Conservation (phyloP, 306 rosid species). For the Quercus gilva region DNA sequence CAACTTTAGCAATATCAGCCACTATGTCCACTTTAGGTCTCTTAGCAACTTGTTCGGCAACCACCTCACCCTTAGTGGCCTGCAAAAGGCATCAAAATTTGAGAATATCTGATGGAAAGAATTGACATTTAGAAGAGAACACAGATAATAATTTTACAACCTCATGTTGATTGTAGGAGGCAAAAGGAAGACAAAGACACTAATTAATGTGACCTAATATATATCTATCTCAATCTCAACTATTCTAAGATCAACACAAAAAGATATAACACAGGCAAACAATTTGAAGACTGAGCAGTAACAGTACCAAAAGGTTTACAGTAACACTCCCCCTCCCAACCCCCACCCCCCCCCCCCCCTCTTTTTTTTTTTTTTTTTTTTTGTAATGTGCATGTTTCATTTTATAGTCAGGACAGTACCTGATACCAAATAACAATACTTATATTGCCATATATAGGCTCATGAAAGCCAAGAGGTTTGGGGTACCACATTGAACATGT, state of each 20-base stretch:
- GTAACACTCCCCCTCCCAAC: no score
- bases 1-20: constrained; percentile 49
- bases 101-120: constrained; percentile 18
- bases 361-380: no score
- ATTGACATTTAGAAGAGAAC: not conserved
- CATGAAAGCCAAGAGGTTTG: constrained; percentile 13
- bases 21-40: constrained; percentile 56
- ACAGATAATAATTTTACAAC: constrained; percentile 4
- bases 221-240: not conserved
- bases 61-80: constrained; percentile 71
- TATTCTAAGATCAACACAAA: not conserved
- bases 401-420: constrained; percentile 3
- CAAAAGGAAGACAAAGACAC: not conserved
- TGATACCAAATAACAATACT: constrained; percentile 3
- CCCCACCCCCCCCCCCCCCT: no score
- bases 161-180: not conserved
- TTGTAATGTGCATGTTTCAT: not conserved
- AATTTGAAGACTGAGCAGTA: not conserved
- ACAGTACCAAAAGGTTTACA: not conserved
- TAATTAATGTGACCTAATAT: not conserved
- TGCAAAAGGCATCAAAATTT: constrained; percentile 35
- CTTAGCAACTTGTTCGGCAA: constrained; percentile 65
- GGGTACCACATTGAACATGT: constrained; percentile 1
- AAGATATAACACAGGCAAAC: constrained; percentile 13
- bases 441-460: constrained; percentile 10